Evolutionary conservation across 257 asterid genomes (phyloP).

Genomic region (Fraxinus excelsior): DNA sequence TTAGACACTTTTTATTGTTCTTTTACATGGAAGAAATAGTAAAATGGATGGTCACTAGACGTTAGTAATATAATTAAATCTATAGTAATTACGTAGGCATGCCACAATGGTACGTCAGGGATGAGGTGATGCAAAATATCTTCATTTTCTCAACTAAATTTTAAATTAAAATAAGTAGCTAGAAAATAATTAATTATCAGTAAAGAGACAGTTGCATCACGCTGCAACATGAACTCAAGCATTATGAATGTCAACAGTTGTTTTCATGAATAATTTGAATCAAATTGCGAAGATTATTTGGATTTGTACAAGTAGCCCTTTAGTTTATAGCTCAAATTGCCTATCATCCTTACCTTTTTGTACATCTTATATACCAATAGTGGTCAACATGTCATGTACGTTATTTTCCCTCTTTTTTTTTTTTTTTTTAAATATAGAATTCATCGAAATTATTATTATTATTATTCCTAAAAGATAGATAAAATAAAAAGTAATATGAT

Average conservation of each 20-base stretch:
- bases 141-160: not conserved
- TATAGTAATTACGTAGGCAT: not conserved
- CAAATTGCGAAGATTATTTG: not conserved
- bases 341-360: not conserved
- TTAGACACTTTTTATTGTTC: too few relatives aligned
- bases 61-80: too few relatives aligned
- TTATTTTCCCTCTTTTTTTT: too few relatives aligned
- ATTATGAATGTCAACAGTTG: not conserved
- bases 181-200: not conserved
- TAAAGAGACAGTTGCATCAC: not conserved
- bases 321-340: not conserved
- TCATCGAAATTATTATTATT: too few relatives aligned
- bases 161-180: not conserved
- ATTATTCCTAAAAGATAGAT: too few relatives aligned
- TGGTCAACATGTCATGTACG: too few relatives aligned
- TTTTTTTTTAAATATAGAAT: too few relatives aligned
- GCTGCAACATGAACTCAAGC: not conserved
- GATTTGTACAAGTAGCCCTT: not conserved
- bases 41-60: too few relatives aligned
- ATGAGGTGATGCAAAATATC: not conserved
- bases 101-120: not conserved
- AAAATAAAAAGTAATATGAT: too few relatives aligned
- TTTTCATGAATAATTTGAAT: not conserved
- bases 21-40: too few relatives aligned
- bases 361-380: not conserved